Conservation (phyloP, 23 red algal species). For the Gracilaria gracilis region DNA sequence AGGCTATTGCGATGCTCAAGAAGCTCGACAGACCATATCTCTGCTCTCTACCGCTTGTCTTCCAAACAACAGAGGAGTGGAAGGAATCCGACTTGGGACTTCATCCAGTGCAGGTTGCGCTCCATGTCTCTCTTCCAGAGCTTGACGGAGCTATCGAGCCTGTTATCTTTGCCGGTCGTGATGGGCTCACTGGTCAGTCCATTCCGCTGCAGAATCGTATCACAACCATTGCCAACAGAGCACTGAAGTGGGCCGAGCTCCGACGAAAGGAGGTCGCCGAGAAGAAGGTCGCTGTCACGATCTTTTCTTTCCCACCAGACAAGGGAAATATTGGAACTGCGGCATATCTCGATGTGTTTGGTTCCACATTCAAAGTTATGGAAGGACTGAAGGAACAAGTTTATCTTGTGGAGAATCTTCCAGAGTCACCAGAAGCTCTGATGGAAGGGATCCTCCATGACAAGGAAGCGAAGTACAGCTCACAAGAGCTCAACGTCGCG, state of each 20-base stretch:
- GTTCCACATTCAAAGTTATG: conserved; percentile 89
- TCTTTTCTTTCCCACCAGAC: conserved; percentile 99
- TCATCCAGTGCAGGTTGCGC: conserved; percentile 97
- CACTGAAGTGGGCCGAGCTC: conserved; percentile 96
- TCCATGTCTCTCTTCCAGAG: conserved; percentile 96
- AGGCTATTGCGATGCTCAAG: conserved; percentile 86
- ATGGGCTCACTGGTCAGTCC: conserved; percentile 92
- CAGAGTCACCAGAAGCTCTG: conserved; percentile 71
- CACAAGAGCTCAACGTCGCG: conserved; percentile 95
- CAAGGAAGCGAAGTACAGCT: conserved; percentile 89
- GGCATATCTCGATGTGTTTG: conserved; percentile 98
- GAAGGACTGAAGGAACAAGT: conserved; percentile 74
- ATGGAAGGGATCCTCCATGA: conserved; percentile 96
- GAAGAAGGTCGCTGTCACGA: conserved; percentile 96
- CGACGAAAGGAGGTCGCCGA: conserved; percentile 76
- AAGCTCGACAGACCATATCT: conserved; percentile 94
- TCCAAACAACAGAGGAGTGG: conserved; percentile 99
- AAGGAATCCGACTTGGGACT: conserved; percentile 91
- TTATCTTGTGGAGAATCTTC: conserved; percentile 88
- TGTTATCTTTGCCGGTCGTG: conserved; percentile 95
- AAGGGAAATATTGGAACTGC: conserved; percentile 99
- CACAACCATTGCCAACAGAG: conserved; percentile 69
- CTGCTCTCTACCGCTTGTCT: conserved; percentile 95
- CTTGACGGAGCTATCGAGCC: conserved; percentile 99
- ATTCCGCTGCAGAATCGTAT: conserved; percentile 98